These are phyloP conservation scores for Aspergillus viridinutans DNA, from an alignment of 2,329 filamentous ascomycete genomes.

Conservation along the genomic window DNA sequence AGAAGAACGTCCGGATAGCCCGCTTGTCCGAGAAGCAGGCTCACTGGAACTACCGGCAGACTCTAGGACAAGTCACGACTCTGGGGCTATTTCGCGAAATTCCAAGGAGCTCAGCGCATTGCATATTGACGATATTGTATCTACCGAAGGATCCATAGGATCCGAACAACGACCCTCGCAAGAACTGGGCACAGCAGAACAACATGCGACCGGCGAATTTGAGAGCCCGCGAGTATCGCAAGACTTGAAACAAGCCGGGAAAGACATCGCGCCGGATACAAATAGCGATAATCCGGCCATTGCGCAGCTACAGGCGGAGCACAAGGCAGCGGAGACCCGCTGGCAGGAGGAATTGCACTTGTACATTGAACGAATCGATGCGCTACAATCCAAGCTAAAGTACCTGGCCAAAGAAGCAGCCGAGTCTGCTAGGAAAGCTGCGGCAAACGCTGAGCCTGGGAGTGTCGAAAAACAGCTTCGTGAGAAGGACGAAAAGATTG, in stretches of 20 bases:
- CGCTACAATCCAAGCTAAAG: constrained; percentile 83
- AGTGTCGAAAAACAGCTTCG: constrained; percentile 73
- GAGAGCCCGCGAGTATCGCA: constrained; percentile 10
- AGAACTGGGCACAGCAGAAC: neutral
- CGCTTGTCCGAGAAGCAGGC: constrained; percentile 7
- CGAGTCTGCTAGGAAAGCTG: constrained; percentile 67
- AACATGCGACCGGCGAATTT: neutral
- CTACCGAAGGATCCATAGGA: constrained; percentile 3
- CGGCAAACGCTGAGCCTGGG: constrained; percentile 58
- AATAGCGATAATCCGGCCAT: constrained; percentile 44
- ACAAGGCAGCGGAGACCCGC: constrained; percentile 51
- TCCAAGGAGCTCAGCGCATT: constrained; percentile 23
- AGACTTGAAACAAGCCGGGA: constrained; percentile 13
- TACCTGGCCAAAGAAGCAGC: constrained; percentile 79
- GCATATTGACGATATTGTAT: constrained; percentile 11
- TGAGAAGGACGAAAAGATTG: constrained; percentile 87
- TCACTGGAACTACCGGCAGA: constrained; percentile 7
- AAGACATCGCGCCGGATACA: constrained; percentile 14
- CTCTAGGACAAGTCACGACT: constrained; percentile 30
- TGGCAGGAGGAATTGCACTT: constrained; percentile 78
- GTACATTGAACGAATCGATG: constrained; percentile 86
- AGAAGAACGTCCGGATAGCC: constrained; percentile 17
- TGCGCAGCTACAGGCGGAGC: constrained; percentile 46
- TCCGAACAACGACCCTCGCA: neutral
- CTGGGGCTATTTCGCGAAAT: constrained; percentile 14